A percentile compares a stretch with the other conserved stretches of the same genome.
Conservation (phyloP, 148 eudicot species). For the Arctostaphylos glauca region DNA sequence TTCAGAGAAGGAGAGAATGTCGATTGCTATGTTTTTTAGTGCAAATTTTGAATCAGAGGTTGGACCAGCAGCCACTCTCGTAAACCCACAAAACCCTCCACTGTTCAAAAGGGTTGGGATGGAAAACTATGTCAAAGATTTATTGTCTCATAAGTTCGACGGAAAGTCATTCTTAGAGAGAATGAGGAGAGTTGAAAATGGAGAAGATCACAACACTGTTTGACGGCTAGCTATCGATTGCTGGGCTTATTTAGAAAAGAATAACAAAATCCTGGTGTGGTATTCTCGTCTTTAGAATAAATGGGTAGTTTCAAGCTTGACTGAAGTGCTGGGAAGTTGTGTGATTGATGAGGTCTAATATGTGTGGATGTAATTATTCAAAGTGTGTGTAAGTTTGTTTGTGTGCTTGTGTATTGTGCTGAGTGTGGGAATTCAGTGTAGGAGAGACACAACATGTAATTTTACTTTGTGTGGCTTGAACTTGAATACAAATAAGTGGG, state of each 20-base stretch:
- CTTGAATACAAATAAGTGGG: too few relatives aligned
- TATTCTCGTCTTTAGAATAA: too few relatives aligned
- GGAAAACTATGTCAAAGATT: conserved; percentile 16
- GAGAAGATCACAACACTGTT: neutral
- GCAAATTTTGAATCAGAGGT: conserved; percentile 16
- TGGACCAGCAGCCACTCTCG: conserved; percentile 17
- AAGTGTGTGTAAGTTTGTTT: too few relatives aligned
- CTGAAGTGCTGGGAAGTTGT: too few relatives aligned
- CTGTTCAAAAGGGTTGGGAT: conserved; percentile 23
- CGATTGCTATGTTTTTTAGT: conserved; percentile 26
- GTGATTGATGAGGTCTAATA: too few relatives aligned
- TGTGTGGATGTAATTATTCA: too few relatives aligned
- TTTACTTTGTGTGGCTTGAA: too few relatives aligned
- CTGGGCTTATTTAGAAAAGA: neutral
- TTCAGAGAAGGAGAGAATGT: conserved; percentile 25
- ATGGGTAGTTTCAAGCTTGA: too few relatives aligned
- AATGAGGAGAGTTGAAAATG: conserved; percentile 4
- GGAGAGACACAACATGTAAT: too few relatives aligned
- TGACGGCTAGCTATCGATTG: neutral
- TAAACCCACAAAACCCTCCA: conserved; percentile 22
- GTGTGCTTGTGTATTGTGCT: too few relatives aligned
- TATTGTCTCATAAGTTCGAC: conserved; percentile 13
- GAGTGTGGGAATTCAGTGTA: too few relatives aligned
- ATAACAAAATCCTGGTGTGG: neutral
- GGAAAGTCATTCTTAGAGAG: conserved; percentile 19